These are phyloP conservation scores for Ziziphus jujuba DNA, from an alignment of 306 rosid species.

Conservation along the genomic window DNA sequence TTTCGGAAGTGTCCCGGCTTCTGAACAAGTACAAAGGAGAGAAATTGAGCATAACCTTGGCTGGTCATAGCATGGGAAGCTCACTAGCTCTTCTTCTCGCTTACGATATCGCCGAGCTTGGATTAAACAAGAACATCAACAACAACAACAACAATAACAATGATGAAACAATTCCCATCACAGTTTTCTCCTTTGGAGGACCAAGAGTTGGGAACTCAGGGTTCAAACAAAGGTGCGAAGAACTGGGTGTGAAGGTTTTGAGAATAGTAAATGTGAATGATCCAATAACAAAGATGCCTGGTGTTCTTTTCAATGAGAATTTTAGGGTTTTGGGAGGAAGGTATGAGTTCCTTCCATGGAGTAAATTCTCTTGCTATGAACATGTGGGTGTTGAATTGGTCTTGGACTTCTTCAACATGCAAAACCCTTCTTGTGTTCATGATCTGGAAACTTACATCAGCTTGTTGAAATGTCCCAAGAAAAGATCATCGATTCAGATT, in stretches of 20 bases:
- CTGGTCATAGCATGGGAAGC: constrained; percentile 97
- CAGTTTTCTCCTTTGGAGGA: constrained; percentile 87
- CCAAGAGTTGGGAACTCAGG: constrained; percentile 80
- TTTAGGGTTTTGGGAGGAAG: constrained; percentile 82
- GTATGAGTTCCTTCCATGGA: constrained; percentile 55
- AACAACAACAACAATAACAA: too few relatives aligned
- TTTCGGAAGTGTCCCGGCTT: constrained; percentile 68
- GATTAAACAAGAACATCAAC: constrained; percentile 35
- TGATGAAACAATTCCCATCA: constrained; percentile 29
- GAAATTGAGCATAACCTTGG: constrained; percentile 61
- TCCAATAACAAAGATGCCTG: constrained; percentile 87
- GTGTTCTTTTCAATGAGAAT: constrained; percentile 75
- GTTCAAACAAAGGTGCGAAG: constrained; percentile 73
- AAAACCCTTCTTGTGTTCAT: constrained; percentile 91
- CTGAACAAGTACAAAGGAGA: constrained; percentile 54
- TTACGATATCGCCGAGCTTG: constrained; percentile 80
- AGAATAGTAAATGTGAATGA: constrained; percentile 76
- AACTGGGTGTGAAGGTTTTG: constrained; percentile 72
- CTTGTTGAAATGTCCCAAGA: constrained; percentile 44
- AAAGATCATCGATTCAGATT: too few relatives aligned
- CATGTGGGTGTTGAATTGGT: constrained; percentile 86
- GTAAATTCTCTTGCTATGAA: constrained; percentile 63
- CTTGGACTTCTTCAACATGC: constrained; percentile 76
- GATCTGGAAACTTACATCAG: constrained; percentile 70
- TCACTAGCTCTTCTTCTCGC: constrained; percentile 84